Evolutionary conservation across 345 rosid species (phyloP).

Genomic region (Salix viminalis): DNA sequence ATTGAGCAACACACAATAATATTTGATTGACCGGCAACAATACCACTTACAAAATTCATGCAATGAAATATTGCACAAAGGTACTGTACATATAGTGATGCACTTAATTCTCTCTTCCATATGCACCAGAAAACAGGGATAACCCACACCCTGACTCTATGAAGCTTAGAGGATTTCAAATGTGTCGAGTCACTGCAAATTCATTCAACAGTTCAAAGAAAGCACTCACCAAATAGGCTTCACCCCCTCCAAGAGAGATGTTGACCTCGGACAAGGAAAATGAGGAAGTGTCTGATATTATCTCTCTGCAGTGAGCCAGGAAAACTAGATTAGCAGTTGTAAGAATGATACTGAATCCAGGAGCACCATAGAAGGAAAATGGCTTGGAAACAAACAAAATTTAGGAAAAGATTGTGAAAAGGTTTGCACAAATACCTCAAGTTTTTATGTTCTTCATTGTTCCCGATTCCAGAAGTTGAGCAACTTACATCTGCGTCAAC

Average conservation of each 20-base stretch:
- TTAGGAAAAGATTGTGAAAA: neutral
- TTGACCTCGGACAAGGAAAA: slow-evolving; percentile 68
- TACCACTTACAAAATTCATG: neutral
- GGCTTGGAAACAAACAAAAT: slow-evolving; percentile 1
- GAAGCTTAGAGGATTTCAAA: too few species aligned
- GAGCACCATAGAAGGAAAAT: neutral
- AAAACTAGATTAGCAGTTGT: slow-evolving; percentile 17
- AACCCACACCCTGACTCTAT: neutral
- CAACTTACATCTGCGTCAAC: slow-evolving; percentile 43
- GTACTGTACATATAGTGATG: neutral
- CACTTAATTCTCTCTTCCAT: neutral
- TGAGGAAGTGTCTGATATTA: slow-evolving; percentile 37
- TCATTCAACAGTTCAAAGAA: slow-evolving; percentile 8
- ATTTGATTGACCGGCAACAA: neutral
- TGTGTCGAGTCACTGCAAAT: neutral
- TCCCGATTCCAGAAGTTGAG: slow-evolving; percentile 37
- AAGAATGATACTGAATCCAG: neutral
- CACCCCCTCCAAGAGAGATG: slow-evolving; percentile 57
- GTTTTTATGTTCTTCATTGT: slow-evolving; percentile 37
- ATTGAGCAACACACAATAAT: neutral
- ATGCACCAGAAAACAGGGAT: neutral
- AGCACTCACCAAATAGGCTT: slow-evolving; percentile 60
- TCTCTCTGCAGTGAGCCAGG: slow-evolving; percentile 45
- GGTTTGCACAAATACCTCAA: slow-evolving; percentile 35
- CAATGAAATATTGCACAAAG: neutral